A percentile compares a stretch with the other conserved stretches of the same genome.
Evolutionary conservation across 2,329 filamentous ascomycete species (phyloP).

Genomic region (Emmonsia crescens): DNA sequence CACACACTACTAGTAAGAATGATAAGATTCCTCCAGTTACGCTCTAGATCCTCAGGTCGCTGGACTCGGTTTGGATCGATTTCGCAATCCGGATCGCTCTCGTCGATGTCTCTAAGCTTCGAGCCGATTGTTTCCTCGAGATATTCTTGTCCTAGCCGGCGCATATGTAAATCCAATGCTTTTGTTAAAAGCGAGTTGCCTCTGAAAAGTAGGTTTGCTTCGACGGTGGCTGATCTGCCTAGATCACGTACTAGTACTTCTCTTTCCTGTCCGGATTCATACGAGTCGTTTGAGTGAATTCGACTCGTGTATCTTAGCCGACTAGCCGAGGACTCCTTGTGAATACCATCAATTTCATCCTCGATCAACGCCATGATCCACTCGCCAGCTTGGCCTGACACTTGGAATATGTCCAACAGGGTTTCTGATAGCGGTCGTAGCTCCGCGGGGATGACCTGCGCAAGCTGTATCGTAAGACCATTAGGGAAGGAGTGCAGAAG

Average conservation of each 20-base stretch:
- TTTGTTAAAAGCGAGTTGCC: conserved; percentile 93
- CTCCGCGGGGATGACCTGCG: conserved; percentile 64
- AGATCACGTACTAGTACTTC: conserved; percentile 54
- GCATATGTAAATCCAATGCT: conserved; percentile 91
- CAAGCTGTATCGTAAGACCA: conserved; percentile 74
- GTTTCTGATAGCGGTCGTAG: conserved; percentile 73
- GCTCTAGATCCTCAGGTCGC: conserved; percentile 58
- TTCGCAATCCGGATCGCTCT: conserved; percentile 83
- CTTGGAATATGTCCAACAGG: conserved; percentile 89
- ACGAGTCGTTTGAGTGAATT: conserved; percentile 51
- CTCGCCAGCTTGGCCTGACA: conserved; percentile 69
- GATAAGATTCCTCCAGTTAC: conserved; percentile 72
- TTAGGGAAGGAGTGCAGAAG: conserved; percentile 76
- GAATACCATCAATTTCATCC: conserved; percentile 90
- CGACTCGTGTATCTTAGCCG: conserved; percentile 52
- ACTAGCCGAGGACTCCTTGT: conserved; percentile 65
- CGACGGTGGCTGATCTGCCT: conserved; percentile 54
- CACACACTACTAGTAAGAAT: conserved; percentile 71
- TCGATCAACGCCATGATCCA: conserved; percentile 92
- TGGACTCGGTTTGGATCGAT: conserved; percentile 76
- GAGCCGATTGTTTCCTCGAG: conserved; percentile 77
- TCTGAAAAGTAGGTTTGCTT: conserved; percentile 89
- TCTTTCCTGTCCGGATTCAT: conserved; percentile 44
- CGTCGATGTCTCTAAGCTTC: conserved; percentile 80
- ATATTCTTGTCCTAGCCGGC: conserved; percentile 83